phyloP scores from a whole-genome alignment of 2,329 filamentous ascomycete genomes.

The Pseudofabraea citricarpa region DNA sequence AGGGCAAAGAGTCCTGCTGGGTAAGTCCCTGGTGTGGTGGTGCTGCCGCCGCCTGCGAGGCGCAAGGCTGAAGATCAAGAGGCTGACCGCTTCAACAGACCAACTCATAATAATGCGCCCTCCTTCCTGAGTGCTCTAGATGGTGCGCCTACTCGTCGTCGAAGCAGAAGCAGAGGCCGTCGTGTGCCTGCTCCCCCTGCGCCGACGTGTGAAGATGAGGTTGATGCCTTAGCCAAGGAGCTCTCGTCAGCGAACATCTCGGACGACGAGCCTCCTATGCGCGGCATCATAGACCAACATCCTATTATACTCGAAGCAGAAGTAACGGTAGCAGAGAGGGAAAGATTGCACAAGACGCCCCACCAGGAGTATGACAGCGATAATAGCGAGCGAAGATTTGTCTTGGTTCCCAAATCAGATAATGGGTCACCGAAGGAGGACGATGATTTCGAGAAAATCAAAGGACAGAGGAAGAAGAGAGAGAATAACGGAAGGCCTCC shows the following conservation, averaged over 20 bases:
- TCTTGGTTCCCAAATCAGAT: slow-evolving; percentile 42
- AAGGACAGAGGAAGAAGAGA: slow-evolving; percentile 3
- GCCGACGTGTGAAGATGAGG: slow-evolving; percentile 67
- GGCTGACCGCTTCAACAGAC: slow-evolving; percentile 2
- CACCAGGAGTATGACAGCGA: slow-evolving; percentile 14
- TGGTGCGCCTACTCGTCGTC: slow-evolving; percentile 2
- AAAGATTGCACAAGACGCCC: slow-evolving; percentile 20
- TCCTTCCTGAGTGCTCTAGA: not conserved
- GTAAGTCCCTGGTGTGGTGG: too few relatives aligned
- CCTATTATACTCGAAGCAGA: slow-evolving; percentile 61
- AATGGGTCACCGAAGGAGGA: slow-evolving; percentile 14
- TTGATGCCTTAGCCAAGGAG: slow-evolving; percentile 57
- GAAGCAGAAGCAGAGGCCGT: slow-evolving; percentile 16
- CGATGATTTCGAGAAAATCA: slow-evolving; percentile 10
- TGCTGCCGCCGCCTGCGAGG: not conserved
- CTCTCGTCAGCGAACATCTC: slow-evolving; percentile 29
- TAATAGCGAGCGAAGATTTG: slow-evolving; percentile 55
- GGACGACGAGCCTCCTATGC: slow-evolving; percentile 51
- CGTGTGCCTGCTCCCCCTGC: slow-evolving; percentile 43
- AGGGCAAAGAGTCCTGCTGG: slow-evolving; percentile 34
- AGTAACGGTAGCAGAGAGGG: slow-evolving; percentile 25
- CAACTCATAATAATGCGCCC: not conserved
- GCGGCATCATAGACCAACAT: slow-evolving; percentile 64
- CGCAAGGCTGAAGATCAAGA: slow-evolving; percentile 13
- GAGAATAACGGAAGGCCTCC: not conserved